phyloP scores from a whole-genome alignment of 257 asterid species.

The Nicotiana undulata region DNA sequence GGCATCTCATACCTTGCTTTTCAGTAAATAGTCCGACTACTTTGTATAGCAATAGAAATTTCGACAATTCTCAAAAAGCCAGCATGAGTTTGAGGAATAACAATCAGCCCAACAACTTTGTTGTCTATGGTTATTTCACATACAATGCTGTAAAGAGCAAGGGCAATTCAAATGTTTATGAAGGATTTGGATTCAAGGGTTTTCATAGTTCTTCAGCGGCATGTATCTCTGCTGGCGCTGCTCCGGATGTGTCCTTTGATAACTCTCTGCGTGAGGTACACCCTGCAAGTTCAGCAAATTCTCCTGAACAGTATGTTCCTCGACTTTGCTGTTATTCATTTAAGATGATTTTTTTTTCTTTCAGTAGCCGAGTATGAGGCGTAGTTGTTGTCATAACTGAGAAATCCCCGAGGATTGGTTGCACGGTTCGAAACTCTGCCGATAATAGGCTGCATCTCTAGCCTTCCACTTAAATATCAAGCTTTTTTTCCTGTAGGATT shows the following conservation, averaged over 20 bases:
- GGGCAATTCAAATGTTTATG: conserved; percentile 27
- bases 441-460: too few relatives aligned
- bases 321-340: conserved; percentile 5
- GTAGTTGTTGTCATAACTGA: too few relatives aligned
- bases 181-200: conserved; percentile 45
- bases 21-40: conserved; percentile 29
- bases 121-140: conserved; percentile 52
- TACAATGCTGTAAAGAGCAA: conserved; percentile 47
- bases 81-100: conserved; percentile 53
- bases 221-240: conserved; percentile 48
- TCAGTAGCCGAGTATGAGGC: too few relatives aligned
- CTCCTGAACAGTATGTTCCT: conserved; percentile 56
- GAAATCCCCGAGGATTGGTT: too few relatives aligned
- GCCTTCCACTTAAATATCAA: too few relatives aligned
- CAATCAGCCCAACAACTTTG: conserved; percentile 53
- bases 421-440: too few relatives aligned
- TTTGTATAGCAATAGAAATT: conserved; percentile 30
- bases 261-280: conserved; percentile 42
- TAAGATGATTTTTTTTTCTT: neutral
- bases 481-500: too few relatives aligned
- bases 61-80: conserved; percentile 33
- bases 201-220: conserved; percentile 42
- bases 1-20: conserved; percentile 27
- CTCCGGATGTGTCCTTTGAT: conserved; percentile 60
- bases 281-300: conserved; percentile 37